Conservation (phyloP, 2,329 filamentous ascomycete species). For the Fusarium virguliforme region DNA sequence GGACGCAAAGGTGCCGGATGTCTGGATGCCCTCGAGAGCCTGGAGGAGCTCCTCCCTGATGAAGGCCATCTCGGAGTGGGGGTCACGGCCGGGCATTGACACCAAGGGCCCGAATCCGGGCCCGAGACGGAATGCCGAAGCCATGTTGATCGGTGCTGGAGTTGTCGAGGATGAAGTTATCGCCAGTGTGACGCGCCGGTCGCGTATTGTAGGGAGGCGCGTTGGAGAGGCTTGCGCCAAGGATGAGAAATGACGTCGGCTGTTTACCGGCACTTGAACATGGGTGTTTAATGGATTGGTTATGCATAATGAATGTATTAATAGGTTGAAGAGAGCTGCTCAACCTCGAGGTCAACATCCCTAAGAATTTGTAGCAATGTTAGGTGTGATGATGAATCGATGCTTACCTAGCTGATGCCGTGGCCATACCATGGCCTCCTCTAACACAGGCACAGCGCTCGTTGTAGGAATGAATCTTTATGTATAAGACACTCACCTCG, state of each 20-base stretch:
- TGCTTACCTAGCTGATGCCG: no score
- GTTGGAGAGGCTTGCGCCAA: background rate
- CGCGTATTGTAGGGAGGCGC: background rate
- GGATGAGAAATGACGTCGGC: background rate
- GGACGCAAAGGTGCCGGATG: slow-evolving; percentile 10
- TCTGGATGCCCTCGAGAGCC: slow-evolving; percentile 11
- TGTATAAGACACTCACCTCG: background rate
- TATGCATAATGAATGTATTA: no score
- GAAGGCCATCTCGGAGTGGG: no score
- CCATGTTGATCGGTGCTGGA: background rate
- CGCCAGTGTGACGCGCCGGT: background rate
- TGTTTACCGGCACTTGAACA: background rate
- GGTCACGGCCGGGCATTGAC: background rate
- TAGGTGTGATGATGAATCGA: no score
- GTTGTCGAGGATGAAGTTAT: background rate
- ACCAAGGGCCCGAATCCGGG: no score
- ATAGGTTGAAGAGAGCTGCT: no score
- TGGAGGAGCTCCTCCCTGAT: slow-evolving; percentile 14
- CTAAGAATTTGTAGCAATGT: no score
- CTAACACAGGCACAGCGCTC: no score
- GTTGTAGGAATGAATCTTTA: no score
- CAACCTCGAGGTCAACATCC: no score
- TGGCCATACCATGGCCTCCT: no score
- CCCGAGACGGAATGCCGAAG: background rate
- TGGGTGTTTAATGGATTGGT: background rate